Base-by-base conservation (phyloP, 2,329 filamentous ascomycete genomes). In the Neurospora sp. region DNA sequence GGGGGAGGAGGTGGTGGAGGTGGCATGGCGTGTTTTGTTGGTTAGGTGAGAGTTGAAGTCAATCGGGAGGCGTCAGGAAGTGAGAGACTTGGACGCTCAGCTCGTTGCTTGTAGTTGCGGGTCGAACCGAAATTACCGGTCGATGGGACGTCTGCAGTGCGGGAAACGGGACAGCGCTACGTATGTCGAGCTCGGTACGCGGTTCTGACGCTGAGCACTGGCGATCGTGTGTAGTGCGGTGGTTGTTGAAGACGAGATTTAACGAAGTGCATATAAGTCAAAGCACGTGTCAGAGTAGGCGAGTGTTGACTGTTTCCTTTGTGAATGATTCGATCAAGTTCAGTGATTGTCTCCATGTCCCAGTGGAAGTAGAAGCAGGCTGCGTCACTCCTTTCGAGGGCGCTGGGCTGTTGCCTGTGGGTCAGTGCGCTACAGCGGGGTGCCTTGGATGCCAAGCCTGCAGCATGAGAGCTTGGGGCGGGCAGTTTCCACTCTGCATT, bases 1-100 rank as follows among this genome's bases (percentile, higher is more conserved):
- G 90, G 87, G 52, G 89, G 91, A 40, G 91, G 91, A 1, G 91
- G 91, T 11, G 91, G 91, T 2, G 91, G 90, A 66, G 89, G 86
- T 76, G 82, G 82, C 80, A 84, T 82, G 66, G 38, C 68, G 68
- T 62, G 17, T 62, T 62, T 13, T n/a, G 23, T 62, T 62, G 52
- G 23, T 10, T 15, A 62, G 36, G 2, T 9, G 52, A 62, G 23
- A 33, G 52, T 62, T 36, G 15, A 62, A 33, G 52, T 62, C 52
- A 2, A 17, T 62, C 2, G 7, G 4, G 4, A 36, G 2, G 52
- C 1, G 52, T 62, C 13, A 9, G 23, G 52, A 33, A 62, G 52
- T 62, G 28, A 33, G 52, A 62, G 52, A 62, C 52, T 62, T 36
- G 15, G 52, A 36, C 52, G 15, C 52, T 62, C 52, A 62, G 52